Base-by-base conservation (phyloP, 2,329 filamentous ascomycete species). In the Pseudogymnoascus sp. region DNA sequence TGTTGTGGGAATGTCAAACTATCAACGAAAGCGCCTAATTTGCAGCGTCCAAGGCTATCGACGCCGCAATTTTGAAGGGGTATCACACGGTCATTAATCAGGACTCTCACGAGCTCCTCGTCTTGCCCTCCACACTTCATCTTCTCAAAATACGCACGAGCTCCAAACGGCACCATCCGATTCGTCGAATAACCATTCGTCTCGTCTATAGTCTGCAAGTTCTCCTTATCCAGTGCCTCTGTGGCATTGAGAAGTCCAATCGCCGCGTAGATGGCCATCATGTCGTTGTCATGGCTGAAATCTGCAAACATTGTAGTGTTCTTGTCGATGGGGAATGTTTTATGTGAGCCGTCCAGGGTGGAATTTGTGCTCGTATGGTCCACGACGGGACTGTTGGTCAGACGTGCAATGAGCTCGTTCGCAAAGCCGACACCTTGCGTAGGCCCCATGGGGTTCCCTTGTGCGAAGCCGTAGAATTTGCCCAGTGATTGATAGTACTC, bases 211-310 rank as follows among this genome's bases (percentile, higher is more conserved):
- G 81, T 77, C 40, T 81, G 72, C 25, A 84, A 74, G 5, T 77
- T 78, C 2, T 77, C 78, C 23, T 80, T 81, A 2, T 82, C 79
- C 23, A 88, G 76, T 9, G 81, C 77, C 12, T 72, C 70, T 0
- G 85, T 90, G 46, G 75, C 76, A 68, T 92, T 89, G 76, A 91
- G 96, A 25, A 96, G 77, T 0, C 91, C 90, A 66, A 97, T 72
- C 0, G 91, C 91, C 4, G 85, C 86, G 72, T 89, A 89, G 5
- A 96, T 85, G 6, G 83, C 82, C 31, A 84, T 85, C 86, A 97
- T 91, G 72, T 89, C 87, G 74, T 96, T 96, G 75, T 97, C 93
- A 75, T 97, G 93, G 66, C 87, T 90, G 72, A 97, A 96, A 75
- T 97, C 93, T 0, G 91, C 92, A 71, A 96, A 97, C 1, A 96